These are phyloP conservation scores for Pseudognaphalium luteoalbum DNA, from an alignment of 129 eudicot genomes.

Conservation along the genomic window DNA sequence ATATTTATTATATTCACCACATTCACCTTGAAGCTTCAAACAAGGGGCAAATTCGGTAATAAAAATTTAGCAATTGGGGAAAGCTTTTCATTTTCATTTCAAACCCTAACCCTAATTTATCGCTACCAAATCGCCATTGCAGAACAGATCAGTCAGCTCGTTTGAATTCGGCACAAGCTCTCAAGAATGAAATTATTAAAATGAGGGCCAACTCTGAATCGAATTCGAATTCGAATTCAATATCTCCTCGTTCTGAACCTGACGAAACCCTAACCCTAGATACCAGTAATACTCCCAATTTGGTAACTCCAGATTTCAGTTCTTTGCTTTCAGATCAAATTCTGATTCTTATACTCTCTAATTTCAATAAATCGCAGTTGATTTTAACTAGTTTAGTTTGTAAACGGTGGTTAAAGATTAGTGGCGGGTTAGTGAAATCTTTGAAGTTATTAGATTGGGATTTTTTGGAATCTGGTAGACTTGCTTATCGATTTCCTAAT, in stretches of 20 bases:
- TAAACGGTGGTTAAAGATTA: conserved; percentile 61
- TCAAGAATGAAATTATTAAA: conserved; percentile 9
- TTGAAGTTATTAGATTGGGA: conserved; percentile 84
- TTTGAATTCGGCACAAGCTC: conserved; percentile 1
- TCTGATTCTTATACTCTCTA: conserved; percentile 46
- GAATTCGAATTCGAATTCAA: conserved; percentile 20
- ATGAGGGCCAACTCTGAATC: conserved; percentile 31
- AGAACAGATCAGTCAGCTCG: conserved; percentile 19
- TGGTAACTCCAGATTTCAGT: conserved; percentile 40
- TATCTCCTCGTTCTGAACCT: conserved; percentile 37
- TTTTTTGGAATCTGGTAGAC: conserved; percentile 78
- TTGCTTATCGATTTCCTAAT: conserved; percentile 68
- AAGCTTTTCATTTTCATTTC: not conserved
- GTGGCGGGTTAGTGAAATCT: conserved; percentile 53
- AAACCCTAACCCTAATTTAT: conserved; percentile 35
- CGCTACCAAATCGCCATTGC: conserved; percentile 16
- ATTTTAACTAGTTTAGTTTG: conserved; percentile 58
- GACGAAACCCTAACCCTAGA: conserved; percentile 31
- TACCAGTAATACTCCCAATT: conserved; percentile 1
- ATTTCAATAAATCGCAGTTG: conserved; percentile 49
- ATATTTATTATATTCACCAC: not conserved
- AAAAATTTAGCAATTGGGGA: conserved; percentile 17
- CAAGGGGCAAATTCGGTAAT: conserved; percentile 22
- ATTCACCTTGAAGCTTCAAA: conserved; percentile 28
- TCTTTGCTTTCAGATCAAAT: conserved; percentile 58